phyloP scores from a whole-genome alignment of 371 early-diverging fungal species.

The Syncephalastrum monosporum region DNA sequence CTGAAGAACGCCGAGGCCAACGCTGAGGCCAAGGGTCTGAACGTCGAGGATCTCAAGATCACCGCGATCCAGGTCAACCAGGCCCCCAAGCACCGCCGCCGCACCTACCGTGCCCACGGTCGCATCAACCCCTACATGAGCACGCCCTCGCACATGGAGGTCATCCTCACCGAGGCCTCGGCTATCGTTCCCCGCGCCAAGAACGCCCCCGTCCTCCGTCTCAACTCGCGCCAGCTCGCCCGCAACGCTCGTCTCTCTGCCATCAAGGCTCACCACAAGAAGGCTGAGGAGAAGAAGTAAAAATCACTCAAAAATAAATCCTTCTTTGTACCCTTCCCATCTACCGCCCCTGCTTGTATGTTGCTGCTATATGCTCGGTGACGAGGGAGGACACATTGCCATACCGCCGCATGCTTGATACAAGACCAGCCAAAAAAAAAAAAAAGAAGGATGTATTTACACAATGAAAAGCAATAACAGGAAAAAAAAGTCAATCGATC shows the following conservation, averaged over 20 bases:
- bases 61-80: conserved; percentile 98
- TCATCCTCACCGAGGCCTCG: conserved; percentile 84
- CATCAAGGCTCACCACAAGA: not conserved
- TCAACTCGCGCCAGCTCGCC: conserved; percentile 58
- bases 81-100: conserved; percentile 97
- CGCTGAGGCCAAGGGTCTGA: conserved; percentile 95
- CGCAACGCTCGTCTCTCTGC: conserved; percentile 45
- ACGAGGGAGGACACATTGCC: too few relatives aligned
- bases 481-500: too few relatives aligned
- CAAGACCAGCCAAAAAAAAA: too few relatives aligned
- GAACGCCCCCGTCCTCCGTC: conserved; percentile 50
- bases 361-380: too few relatives aligned
- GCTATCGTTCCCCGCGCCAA: conserved; percentile 71
- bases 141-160: conserved; percentile 97
- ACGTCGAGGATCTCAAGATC: conserved; percentile 83
- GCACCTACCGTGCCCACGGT: conserved; percentile 99
- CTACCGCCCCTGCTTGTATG: too few relatives aligned
- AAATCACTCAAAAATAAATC: too few relatives aligned
- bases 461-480: too few relatives aligned
- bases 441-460: too few relatives aligned
- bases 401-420: too few relatives aligned
- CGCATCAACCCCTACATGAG: conserved; percentile 91
- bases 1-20: conserved; percentile 96
- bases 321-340: too few relatives aligned
- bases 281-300: conserved; percentile 1